Evolutionary conservation across 306 rosid species (phyloP).

Genomic region (Mimosa pudica): DNA sequence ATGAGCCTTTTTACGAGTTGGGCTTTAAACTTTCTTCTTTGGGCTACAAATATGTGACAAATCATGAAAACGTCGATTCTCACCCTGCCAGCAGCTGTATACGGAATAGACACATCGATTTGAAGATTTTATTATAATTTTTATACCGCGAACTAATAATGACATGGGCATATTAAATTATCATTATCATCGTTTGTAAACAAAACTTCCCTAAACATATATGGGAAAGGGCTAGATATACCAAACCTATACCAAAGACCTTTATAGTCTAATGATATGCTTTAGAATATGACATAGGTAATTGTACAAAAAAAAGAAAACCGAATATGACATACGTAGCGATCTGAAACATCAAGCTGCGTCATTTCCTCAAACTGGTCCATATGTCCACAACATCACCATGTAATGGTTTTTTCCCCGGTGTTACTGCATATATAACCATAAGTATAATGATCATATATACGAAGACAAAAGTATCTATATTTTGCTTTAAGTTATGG

Average conservation of each 20-base stretch:
- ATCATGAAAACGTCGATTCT: too few relatives aligned
- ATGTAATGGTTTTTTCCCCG: background rate
- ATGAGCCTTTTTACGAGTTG: too few relatives aligned
- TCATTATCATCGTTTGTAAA: background rate
- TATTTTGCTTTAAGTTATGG: constrained; percentile 15
- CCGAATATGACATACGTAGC: constrained; percentile 12
- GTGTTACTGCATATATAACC: too few relatives aligned
- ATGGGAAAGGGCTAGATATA: too few relatives aligned
- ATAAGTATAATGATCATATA: background rate
- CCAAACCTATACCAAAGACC: too few relatives aligned
- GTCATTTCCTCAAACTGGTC: constrained; percentile 31
- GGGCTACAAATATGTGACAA: too few relatives aligned
- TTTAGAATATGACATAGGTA: constrained; percentile 14
- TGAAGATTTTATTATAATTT: too few relatives aligned
- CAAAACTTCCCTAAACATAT: background rate
- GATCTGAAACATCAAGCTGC: constrained; percentile 22
- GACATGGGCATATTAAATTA: background rate
- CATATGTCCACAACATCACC: background rate
- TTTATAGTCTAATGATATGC: background rate
- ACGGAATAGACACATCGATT: background rate
- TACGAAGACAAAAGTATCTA: background rate
- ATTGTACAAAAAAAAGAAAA: too few relatives aligned
- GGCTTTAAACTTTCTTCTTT: too few relatives aligned
- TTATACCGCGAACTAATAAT: background rate
- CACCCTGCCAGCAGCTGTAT: too few relatives aligned